A percentile compares a stretch with the other conserved stretches of the same genome.
These are phyloP conservation scores for Camptophora hylomeconis DNA, from an alignment of 2,329 filamentous ascomycete genomes.

Conservation along the genomic window DNA sequence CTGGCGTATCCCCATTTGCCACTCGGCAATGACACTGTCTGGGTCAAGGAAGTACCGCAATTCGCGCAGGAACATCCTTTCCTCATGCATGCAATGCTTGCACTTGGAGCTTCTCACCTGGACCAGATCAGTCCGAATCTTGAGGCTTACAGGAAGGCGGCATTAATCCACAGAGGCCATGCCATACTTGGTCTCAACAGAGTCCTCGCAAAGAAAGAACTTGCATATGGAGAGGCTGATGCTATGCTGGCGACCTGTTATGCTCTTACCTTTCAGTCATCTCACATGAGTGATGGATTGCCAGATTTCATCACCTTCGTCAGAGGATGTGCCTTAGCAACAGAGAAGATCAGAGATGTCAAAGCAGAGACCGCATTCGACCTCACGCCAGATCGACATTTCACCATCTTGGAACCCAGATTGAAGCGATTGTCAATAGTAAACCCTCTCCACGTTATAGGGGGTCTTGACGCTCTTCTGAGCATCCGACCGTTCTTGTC, in stretches of 20 bases:
- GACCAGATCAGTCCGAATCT: constrained; percentile 33
- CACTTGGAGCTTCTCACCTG: constrained; percentile 51
- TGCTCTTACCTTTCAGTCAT: constrained; percentile 22
- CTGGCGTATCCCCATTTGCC: constrained; percentile 49
- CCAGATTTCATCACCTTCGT: constrained; percentile 24
- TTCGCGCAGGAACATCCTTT: constrained; percentile 57
- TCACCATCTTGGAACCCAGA: constrained; percentile 15
- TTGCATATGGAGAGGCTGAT: constrained; percentile 21
- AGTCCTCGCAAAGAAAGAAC: constrained; percentile 25
- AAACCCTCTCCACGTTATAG: constrained; percentile 10
- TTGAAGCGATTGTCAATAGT: constrained; percentile 12
- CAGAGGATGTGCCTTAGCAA: constrained; percentile 21
- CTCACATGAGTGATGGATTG: constrained; percentile 23
- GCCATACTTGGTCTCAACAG: constrained; percentile 51
- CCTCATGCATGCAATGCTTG: constrained; percentile 58
- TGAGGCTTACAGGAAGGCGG: constrained; percentile 41
- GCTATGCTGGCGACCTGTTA: constrained; percentile 23
- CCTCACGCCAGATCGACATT: constrained; percentile 14
- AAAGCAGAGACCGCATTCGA: constrained; percentile 17
- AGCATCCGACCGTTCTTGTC: constrained; percentile 18
- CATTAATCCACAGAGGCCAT: constrained; percentile 52
- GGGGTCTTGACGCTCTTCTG: constrained; percentile 15
- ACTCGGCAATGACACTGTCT: constrained; percentile 51
- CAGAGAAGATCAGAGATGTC: constrained; percentile 23
- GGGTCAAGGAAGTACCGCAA: constrained; percentile 54